Percentiles rank a stretch among this genome's conserved stretches.
Evolutionary conservation across 495 filamentous ascomycete genomes (phyloP).

Genomic region (Mytilinidion resinicola): DNA sequence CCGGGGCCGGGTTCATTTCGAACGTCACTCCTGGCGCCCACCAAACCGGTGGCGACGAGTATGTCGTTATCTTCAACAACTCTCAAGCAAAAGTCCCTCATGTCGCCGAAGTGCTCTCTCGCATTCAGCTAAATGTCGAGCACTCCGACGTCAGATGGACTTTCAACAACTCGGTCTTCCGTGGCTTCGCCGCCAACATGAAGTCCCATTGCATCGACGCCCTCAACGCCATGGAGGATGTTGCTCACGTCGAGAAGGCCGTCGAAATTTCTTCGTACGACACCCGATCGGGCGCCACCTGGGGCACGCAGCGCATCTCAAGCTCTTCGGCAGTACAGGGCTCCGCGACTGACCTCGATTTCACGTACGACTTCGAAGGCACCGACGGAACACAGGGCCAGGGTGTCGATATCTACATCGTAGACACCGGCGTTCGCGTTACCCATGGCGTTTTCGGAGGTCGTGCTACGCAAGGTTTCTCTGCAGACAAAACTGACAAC

Average conservation of each 20-base stretch:
- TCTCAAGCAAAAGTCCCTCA: conserved; percentile 15
- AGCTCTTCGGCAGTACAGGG: conserved; percentile 27
- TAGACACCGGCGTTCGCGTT: conserved; percentile 46
- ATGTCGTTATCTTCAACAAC: conserved; percentile 37
- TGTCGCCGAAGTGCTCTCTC: conserved; percentile 29
- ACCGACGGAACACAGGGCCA: conserved; percentile 33
- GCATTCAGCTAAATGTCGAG: conserved; percentile 18
- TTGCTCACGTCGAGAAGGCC: conserved; percentile 37
- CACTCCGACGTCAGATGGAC: conserved; percentile 31
- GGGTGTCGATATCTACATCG: conserved; percentile 47
- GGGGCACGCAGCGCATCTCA: conserved; percentile 48
- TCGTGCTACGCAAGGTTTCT: conserved; percentile 38
- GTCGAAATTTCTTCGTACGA: conserved; percentile 16
- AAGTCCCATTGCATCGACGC: conserved; percentile 33
- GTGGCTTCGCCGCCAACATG: conserved; percentile 40
- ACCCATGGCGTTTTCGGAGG: conserved; percentile 43
- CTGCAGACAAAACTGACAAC: conserved; percentile 25
- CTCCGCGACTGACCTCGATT: conserved; percentile 27
- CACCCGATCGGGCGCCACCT: conserved; percentile 35
- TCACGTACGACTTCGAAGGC: conserved; percentile 38
- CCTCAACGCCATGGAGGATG: conserved; percentile 36
- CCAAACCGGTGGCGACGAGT: conserved; percentile 32
- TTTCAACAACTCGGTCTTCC: conserved; percentile 44
- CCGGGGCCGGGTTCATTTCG: conserved; percentile 15
- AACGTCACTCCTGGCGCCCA: conserved; percentile 9